A percentile compares a stretch with the other conserved stretches of the same genome.
Evolutionary conservation across 1,284 basidiomycete species (phyloP).

Genomic region (Leccinum huronense): DNA sequence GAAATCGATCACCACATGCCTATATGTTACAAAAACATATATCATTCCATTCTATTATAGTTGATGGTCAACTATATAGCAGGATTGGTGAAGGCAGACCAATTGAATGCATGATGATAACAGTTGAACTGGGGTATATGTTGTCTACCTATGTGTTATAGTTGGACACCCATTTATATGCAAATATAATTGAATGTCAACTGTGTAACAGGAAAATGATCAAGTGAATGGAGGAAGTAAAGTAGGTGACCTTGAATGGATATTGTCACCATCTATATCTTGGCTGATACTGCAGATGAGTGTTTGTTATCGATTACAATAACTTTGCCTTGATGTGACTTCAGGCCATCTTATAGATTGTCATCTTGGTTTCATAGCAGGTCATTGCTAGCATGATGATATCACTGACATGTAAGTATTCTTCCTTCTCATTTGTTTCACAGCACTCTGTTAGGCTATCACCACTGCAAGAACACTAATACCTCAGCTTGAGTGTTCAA

Average conservation of each 20-base stretch:
- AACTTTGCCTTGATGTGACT: neutral
- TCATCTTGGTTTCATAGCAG: neutral
- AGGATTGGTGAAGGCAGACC: no score
- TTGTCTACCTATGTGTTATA: neutral
- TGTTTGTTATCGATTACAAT: neutral
- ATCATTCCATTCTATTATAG: no score
- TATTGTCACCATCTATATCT: neutral
- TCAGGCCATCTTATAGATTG: neutral
- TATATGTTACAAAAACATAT: no score
- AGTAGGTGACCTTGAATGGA: neutral
- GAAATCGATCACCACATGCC: no score
- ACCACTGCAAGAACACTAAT: no score
- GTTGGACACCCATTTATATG: slow-evolving; percentile 1
- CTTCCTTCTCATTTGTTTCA: neutral
- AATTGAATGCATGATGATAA: no score
- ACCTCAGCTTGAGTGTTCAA: no score
- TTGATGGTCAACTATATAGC: no score
- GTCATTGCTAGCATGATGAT: neutral
- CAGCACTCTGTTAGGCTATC: neutral
- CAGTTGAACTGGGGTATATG: no score
- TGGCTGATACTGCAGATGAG: neutral
- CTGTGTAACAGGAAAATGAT: neutral
- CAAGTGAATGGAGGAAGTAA: neutral
- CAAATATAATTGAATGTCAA: slow-evolving; percentile 1
- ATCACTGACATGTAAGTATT: neutral